Base-by-base conservation (phyloP, 1,284 basidiomycete species). In the Heterobasidion irregulare region DNA sequence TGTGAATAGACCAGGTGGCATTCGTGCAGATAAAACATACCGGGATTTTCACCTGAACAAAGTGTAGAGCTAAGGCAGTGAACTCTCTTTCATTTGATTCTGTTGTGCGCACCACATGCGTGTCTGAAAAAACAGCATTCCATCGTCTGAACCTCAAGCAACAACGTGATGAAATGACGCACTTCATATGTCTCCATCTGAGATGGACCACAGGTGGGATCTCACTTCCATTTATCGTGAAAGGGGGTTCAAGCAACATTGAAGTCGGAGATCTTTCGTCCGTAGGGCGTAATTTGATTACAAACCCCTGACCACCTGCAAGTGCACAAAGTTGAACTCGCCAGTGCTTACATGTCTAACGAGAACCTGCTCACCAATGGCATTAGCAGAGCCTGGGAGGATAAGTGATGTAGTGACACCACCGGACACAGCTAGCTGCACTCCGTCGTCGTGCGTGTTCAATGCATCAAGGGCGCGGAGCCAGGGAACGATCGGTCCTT, bases 131-230 rank as follows among this genome's bases (percentile, higher is more conserved):
- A 10, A 46, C 47, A 45, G 52, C 46, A 1, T 49, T 2, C 16
- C 45, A 47, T n/a, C 19, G 8, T 47, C 16, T 8, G 16, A 9
- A 47, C 9, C 10, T 12, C 16, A 47, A 41, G 9, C 12, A 47
- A 18, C 18, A 47, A 47, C 2, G 45, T 3, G 9, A 13, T 18
- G 19, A 16, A 41, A 34, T n/a, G 34, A 65, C 72, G 53, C 58
- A 83, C 82, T 83, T 82, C 71, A 86, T 75, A 58, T 85, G 75
- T 53, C 83, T 71, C 84, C 84, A 86, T 43, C 72, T 73, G 35
- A 68, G 65, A 32, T 61, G 67, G 18, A 18, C 18, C 45, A 59
- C 51, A 43, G 67, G 64, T 10, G 58, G 52, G 53, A 67, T 59
- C 35, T 66, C 53, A 2, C 68, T 72, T 35, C 71, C 72, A 52